These are phyloP conservation scores for Geotrichum carabidarum DNA, from an alignment of 1,139 yeast genomes.

Conservation along the genomic window DNA sequence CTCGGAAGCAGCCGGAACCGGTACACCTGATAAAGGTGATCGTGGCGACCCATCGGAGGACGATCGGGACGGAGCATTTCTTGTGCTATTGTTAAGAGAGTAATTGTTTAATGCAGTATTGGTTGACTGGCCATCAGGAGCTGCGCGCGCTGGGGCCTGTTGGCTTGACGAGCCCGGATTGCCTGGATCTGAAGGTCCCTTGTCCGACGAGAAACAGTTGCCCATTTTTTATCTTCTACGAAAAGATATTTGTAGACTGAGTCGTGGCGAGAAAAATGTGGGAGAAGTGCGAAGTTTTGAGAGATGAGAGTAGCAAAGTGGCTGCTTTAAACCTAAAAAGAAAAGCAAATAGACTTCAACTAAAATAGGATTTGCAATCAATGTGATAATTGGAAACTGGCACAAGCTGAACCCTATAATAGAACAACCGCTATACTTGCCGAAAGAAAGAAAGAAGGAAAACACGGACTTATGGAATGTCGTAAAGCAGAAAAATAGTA, in stretches of 20 bases:
- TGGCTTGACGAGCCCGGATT: background rate
- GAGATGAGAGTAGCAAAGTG: background rate
- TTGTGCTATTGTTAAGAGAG: background rate
- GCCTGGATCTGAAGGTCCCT: background rate
- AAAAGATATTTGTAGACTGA: too few species aligned
- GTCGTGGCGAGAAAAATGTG: too few species aligned
- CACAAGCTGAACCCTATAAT: too few species aligned
- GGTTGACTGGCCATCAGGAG: background rate
- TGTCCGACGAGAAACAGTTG: conserved; percentile 1
- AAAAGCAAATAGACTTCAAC: background rate
- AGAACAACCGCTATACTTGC: too few species aligned
- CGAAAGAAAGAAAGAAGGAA: too few species aligned
- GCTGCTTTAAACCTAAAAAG: background rate
- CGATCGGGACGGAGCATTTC: background rate
- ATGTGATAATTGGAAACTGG: too few species aligned
- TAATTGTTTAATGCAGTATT: conserved; percentile 7
- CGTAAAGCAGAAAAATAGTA: too few species aligned
- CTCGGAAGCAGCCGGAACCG: background rate
- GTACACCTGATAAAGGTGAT: conserved; percentile 2
- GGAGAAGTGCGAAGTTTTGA: background rate
- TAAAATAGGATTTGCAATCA: background rate
- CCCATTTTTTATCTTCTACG: background rate
- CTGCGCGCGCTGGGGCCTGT: background rate
- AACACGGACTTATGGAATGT: too few species aligned
- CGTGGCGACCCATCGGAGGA: conserved; percentile 3